Evolutionary conservation across 441 rosid species (phyloP), one percentile per base, ranked within the genome.

Genomic region (Sinapis alba): DNA sequence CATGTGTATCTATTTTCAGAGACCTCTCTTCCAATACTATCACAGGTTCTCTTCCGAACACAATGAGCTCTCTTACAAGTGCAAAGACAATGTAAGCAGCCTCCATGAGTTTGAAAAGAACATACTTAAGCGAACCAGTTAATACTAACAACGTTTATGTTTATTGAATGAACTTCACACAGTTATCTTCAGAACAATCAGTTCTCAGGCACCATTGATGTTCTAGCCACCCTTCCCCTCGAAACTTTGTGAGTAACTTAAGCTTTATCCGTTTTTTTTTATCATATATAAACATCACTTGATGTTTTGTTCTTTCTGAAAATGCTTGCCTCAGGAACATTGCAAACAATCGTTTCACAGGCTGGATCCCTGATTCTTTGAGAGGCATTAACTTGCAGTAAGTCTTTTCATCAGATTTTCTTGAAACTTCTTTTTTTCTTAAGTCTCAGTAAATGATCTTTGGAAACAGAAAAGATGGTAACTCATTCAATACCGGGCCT

Each of bases 161-260:
- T 80, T 73, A 19, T 62, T 66, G 16, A 54, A 21, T 66, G 45
- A 72, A 78, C n/a, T 57, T 58, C n/a, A 41, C 67, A 62, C 82
- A 96, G 99, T 85, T 84, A 87, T 83, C 83, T 96, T 87, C 97
- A 96, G 84, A 85, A 86, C 86, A 96, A 96, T 83, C 95, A 91
- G 76, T 87, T 96, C 72, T 74, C 97, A 6, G 99, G 99, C 74
- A 83, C 90, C 78, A 88, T 94, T 56, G 83, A 90, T 84, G 80
- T 84, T 60, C 93, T 96, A 56, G 97, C 96, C 20, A 78, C 60
- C 77, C 97, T 96, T 73, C 90, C 97, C 60, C 95, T 96, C 28
- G 82, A 85, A 26, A 89, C 61, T 77, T 85, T 96, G 99, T 96
- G 91, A 50, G 99, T 93, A 73, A 67, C n/a, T n/a, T n/a, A n/a